Evolutionary conservation across 805 yeast species (phyloP).

Genomic region (Metschnikowia cubensis): DNA sequence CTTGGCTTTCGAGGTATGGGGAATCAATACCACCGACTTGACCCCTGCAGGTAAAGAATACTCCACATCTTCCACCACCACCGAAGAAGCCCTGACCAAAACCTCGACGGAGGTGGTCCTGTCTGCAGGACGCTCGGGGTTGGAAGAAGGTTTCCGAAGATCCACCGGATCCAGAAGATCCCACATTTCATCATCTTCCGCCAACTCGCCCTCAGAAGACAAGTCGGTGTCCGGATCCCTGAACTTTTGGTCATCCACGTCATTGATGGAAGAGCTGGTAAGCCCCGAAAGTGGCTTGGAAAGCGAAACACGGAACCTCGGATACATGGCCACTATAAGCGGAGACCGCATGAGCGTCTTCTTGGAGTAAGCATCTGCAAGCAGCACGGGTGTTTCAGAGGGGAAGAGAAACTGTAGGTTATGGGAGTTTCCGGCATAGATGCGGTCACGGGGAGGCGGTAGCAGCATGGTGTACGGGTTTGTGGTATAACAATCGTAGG

Average conservation of each 20-base stretch:
- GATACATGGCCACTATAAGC: conserved; percentile 30
- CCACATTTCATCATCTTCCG: conserved; percentile 27
- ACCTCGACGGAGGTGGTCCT: conserved; percentile 19
- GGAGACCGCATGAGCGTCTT: conserved; percentile 43
- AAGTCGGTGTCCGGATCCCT: conserved; percentile 33
- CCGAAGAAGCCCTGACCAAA: conserved; percentile 30
- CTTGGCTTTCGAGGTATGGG: conserved; percentile 8
- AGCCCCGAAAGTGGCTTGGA: conserved; percentile 33
- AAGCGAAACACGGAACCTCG: conserved; percentile 28
- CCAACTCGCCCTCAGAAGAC: conserved; percentile 35
- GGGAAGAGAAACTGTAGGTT: conserved; percentile 3
- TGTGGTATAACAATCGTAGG: neutral
- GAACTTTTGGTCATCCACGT: conserved; percentile 34
- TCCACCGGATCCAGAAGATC: conserved; percentile 6
- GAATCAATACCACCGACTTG: conserved; percentile 28
- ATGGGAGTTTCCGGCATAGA: neutral
- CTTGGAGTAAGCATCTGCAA: conserved; percentile 21
- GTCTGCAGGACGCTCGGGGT: conserved; percentile 3
- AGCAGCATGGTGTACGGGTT: neutral
- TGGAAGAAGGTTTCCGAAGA: neutral
- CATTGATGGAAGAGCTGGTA: conserved; percentile 32
- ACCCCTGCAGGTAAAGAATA: conserved; percentile 30
- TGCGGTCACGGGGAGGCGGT: neutral
- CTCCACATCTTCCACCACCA: conserved; percentile 28
- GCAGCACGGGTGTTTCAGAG: neutral